Evolutionary conservation across 306 rosid genomes (phyloP).

Genomic region (Echinosophora koreensis): DNA sequence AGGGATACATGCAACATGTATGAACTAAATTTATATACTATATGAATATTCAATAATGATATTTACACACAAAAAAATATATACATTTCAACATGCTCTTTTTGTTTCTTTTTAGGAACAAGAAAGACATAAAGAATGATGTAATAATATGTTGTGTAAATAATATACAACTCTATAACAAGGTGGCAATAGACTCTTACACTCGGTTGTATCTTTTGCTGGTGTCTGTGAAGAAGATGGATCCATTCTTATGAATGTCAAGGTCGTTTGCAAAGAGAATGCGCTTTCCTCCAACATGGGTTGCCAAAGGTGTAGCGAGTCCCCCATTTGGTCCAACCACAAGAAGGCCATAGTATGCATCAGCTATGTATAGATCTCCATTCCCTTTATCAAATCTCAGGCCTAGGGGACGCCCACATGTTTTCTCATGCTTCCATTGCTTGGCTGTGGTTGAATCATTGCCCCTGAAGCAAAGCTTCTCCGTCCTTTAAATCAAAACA

Average conservation of each 20-base stretch:
- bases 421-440: conserved; percentile 92
- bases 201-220: conserved; percentile 88
- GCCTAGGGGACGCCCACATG: conserved; percentile 89
- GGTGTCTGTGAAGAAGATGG: conserved; percentile 90
- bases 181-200: conserved; percentile 48
- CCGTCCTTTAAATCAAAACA: conserved; percentile 63
- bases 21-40: not conserved
- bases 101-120: too few relatives aligned
- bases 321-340: conserved; percentile 90
- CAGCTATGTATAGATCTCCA: conserved; percentile 85
- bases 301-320: conserved; percentile 71
- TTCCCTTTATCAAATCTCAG: conserved; percentile 74
- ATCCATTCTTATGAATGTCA: conserved; percentile 85
- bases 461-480: conserved; percentile 75
- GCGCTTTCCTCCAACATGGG: conserved; percentile 73
- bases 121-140: too few relatives aligned
- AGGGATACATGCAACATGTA: not conserved
- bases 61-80: not conserved
- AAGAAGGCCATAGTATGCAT: conserved; percentile 86
- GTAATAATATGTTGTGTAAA: not conserved
- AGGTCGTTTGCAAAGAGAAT: conserved; percentile 95
- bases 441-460: conserved; percentile 77
- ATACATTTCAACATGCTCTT: too few relatives aligned
- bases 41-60: not conserved
- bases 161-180: too few relatives aligned